These are phyloP conservation scores for Noccaea caerulescens DNA, from an alignment of 345 rosid species.

Conservation along the genomic window DNA sequence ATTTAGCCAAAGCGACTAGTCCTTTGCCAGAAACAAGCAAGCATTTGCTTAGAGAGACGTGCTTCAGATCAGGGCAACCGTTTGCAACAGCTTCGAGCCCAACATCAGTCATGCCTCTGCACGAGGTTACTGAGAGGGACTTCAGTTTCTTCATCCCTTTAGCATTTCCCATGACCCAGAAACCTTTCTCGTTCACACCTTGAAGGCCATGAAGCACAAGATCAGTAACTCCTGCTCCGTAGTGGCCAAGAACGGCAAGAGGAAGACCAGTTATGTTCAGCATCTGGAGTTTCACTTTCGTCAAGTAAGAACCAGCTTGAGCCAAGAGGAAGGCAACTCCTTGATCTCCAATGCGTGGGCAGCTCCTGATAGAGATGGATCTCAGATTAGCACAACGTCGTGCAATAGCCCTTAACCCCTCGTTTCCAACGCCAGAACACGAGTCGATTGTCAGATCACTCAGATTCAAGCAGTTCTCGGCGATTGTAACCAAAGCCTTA, in stretches of 20 bases:
- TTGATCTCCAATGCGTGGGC: conserved; percentile 85
- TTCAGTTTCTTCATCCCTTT: conserved; percentile 85
- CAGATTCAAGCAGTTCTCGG: conserved; percentile 68
- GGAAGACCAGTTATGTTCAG: conserved; percentile 75
- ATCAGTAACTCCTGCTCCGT: conserved; percentile 74
- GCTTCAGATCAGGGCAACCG: conserved; percentile 84
- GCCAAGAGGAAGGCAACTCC: conserved; percentile 79
- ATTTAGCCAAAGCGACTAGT: conserved; percentile 69
- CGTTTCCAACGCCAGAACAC: conserved; percentile 74
- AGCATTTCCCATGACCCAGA: conserved; percentile 95
- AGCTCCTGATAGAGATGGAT: conserved; percentile 72
- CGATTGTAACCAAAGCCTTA: conserved; percentile 59
- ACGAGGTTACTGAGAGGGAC: conserved; percentile 63
- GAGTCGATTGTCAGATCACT: conserved; percentile 76
- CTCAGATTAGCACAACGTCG: conserved; percentile 65
- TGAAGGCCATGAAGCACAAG: conserved; percentile 69
- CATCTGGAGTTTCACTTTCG: conserved; percentile 80
- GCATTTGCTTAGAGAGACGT: conserved; percentile 61
- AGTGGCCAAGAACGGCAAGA: conserved; percentile 82
- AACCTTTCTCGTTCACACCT: conserved; percentile 82
- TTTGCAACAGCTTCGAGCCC: conserved; percentile 79
- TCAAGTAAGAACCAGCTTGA: conserved; percentile 53
- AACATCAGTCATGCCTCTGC: conserved; percentile 82
- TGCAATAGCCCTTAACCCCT: conserved; percentile 76
- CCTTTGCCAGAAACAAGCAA: conserved; percentile 79